Evolutionary conservation across 1,139 yeast genomes (phyloP), one percentile per base, ranked within the genome.

Genomic region (Candida sanyaensis): DNA sequence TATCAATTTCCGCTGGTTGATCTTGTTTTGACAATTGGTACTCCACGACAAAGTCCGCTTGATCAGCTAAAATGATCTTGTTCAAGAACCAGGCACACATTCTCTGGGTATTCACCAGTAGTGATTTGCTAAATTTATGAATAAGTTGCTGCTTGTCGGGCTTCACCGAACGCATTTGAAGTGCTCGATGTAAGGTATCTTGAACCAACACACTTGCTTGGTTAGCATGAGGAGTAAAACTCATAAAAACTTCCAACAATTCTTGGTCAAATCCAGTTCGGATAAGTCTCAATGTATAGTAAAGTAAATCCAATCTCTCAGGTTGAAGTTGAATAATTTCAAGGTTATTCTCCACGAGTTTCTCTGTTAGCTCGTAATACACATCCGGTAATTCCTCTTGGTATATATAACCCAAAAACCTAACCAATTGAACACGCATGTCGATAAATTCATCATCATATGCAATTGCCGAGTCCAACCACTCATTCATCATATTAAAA

Each of bases 391-490:
- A 54, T 5, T 58, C 57, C 30, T 52, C 50, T 24, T 55, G 55
- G 13, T 56, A 50, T 6, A 69, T 49, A 10, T 73, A 54, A 4
- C 67, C 67, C 32, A 84, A 69, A 46, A 87, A 75, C 42, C 73
- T 74, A 8, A 83, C 63, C 28, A 86, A 57, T 41, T 76, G 80
- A 26, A 81, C 63, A 58, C 95, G 73, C 41, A 83, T 61, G 5
- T 70, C 62, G 12, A 69, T 57, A 52, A 86, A 87, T 8, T 68
- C 75, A 0, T 70, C 66, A 27, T 84, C 90, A 61, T 80, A 86
- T 1, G 87, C 81, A 40, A 75, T 58, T 28, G 83, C 88, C 17
- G 84, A 74, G 32, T 84, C 88, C 27, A 85, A 60, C 88, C 89
- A 85, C 27, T 64, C 63, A 5, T 68, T 62, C 3, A 88, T 57